Percentiles rank a stretch among this genome's conserved stretches.
Evolutionary conservation across 495 filamentous ascomycete genomes (phyloP).

Genomic region (Tuber melanosporum): DNA sequence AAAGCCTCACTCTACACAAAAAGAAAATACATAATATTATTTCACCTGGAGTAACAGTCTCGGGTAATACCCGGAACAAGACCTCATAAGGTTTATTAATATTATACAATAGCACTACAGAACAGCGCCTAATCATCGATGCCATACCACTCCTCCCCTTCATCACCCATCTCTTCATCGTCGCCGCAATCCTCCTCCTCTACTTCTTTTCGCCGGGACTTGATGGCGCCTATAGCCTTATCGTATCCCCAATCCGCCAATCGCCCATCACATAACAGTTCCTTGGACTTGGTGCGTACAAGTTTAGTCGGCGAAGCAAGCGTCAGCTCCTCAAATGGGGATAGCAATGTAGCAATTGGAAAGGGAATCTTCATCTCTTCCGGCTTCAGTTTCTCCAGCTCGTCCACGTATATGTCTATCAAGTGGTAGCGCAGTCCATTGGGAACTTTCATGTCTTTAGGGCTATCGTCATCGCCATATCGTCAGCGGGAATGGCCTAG

Average conservation of each 20-base stretch:
- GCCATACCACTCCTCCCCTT: conserved; percentile 45
- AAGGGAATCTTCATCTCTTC: conserved; percentile 43
- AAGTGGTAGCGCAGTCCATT: conserved; percentile 83
- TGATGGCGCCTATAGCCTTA: conserved; percentile 6
- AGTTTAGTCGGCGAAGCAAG: conserved; percentile 60
- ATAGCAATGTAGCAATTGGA: conserved; percentile 52
- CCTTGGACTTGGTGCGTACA: conserved; percentile 63
- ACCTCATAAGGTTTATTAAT: background rate
- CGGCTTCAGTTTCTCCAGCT: conserved; percentile 62
- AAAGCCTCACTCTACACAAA: background rate
- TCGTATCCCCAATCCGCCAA: conserved; percentile 47
- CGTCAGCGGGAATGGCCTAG: conserved; percentile 4
- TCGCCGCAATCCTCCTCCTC: conserved; percentile 50
- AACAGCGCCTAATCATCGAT: conserved; percentile 34
- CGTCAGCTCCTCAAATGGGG: conserved; percentile 54
- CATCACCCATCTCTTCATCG: conserved; percentile 39
- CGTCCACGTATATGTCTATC: conserved; percentile 85
- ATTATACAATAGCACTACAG: background rate
- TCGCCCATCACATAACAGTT: conserved; percentile 68
- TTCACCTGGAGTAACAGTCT: background rate
- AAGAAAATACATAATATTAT: background rate
- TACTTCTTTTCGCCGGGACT: conserved; percentile 5
- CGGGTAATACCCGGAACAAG: background rate
- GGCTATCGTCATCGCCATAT: conserved; percentile 5
- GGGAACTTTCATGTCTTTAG: conserved; percentile 52